Evolutionary conservation across 306 rosid genomes (phyloP), one percentile per base, ranked within the genome.

Genomic region (Trifolium dubium): DNA sequence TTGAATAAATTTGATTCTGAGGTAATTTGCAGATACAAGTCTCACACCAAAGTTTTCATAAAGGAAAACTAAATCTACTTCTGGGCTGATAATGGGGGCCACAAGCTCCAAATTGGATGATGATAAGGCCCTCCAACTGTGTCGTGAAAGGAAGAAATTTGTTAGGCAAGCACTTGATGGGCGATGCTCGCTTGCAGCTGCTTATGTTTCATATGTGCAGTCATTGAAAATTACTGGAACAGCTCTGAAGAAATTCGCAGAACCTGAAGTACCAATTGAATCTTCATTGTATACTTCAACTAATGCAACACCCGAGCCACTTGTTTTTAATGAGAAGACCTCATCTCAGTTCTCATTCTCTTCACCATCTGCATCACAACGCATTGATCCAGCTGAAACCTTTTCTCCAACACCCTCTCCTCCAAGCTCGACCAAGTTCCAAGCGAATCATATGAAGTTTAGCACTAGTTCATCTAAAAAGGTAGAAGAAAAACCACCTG

Each of bases 151-250:
- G 86, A 92, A 81, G 86, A 92, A 85, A 69, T 86, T 86, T 81
- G 92, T 90, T 64, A 89, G 83, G 88, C 94, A 88, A 80, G 97
- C 97, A 54, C 93, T 93, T 77, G 89, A 93, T 43, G 93, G 98
- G 63, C 87, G 97, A 18, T 92, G 97, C 86, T 85, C 97, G 17
- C 73, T 92, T 31, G 98, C 98, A 44, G 86, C 93, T 29, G 85
- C 98, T 69, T 91, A 92, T 75, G 79, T 85, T 70, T 71, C 85
- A 67, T 92, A 92, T 71, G 86, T 92, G 63, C 89, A 89, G 77
- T 83, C 96, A 29, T 84, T 92, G 34, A 89, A 76, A 82, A 83
- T 34, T 84, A 85, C 90, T 2, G 98, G 98, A 78, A 76, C 75
- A 58, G 90, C 91, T 55, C 81, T 92, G 72, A 79, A 79, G 66